Evolutionary conservation across 2,329 filamentous ascomycete species (phyloP).

Genomic region (Penicillium sp.): DNA sequence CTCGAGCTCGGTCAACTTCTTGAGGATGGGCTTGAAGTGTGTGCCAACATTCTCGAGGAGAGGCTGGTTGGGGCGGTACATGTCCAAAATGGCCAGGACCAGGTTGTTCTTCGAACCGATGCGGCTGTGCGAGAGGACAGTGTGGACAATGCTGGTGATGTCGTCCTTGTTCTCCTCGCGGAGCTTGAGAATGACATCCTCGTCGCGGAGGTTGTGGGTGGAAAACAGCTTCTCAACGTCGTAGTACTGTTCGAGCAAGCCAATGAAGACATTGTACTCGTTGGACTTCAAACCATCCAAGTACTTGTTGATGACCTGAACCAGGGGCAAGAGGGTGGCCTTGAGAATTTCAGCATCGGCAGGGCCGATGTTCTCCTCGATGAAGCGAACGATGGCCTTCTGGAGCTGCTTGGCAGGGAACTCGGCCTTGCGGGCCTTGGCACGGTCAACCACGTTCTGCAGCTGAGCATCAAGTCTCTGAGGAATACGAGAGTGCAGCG

Average conservation of each 20-base stretch:
- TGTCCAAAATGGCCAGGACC: slow-evolving; percentile 83
- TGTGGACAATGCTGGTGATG: slow-evolving; percentile 77
- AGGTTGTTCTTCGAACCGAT: slow-evolving; percentile 93
- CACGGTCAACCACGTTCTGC: slow-evolving; percentile 79
- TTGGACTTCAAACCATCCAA: slow-evolving; percentile 84
- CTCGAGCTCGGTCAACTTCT: slow-evolving; percentile 86
- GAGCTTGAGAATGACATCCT: slow-evolving; percentile 88
- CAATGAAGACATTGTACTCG: slow-evolving; percentile 78
- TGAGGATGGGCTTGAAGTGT: slow-evolving; percentile 77
- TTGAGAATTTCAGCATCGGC: slow-evolving; percentile 72
- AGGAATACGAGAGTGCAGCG: slow-evolving; percentile 95
- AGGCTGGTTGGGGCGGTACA: slow-evolving; percentile 93
- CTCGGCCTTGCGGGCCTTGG: slow-evolving; percentile 72
- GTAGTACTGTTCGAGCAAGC: slow-evolving; percentile 77
- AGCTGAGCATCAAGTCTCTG: slow-evolving; percentile 84
- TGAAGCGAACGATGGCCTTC: slow-evolving; percentile 82
- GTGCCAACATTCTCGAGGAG: slow-evolving; percentile 84
- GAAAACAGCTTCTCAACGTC: slow-evolving; percentile 85
- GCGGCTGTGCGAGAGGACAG: slow-evolving; percentile 88
- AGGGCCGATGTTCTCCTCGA: slow-evolving; percentile 77
- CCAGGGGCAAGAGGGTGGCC: slow-evolving; percentile 70
- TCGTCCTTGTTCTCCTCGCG: slow-evolving; percentile 97
- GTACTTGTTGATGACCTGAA: slow-evolving; percentile 75
- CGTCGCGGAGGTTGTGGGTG: slow-evolving; percentile 77
- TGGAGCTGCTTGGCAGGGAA: slow-evolving; percentile 87